phyloP scores from a whole-genome alignment of 352 stramenopile species.

The Elongisporangium prolatum region DNA sequence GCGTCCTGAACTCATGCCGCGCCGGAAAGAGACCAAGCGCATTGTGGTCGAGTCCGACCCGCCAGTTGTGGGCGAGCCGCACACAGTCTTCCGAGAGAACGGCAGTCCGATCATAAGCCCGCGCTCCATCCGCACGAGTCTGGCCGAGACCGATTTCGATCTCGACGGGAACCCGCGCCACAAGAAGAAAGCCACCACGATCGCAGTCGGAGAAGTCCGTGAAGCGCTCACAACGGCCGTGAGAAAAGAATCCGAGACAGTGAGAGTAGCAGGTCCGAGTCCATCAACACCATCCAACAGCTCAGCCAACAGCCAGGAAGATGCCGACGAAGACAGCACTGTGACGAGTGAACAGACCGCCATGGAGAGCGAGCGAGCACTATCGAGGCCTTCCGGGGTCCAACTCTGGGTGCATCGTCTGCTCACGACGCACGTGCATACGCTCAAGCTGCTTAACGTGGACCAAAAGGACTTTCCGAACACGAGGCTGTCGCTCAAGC shows the following conservation, averaged over 20 bases:
- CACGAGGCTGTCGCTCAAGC: slow-evolving; percentile 65
- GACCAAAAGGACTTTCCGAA: slow-evolving; percentile 57
- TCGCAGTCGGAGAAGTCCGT: slow-evolving; percentile 3
- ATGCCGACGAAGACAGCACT: background rate
- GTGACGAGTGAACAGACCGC: slow-evolving; percentile 11
- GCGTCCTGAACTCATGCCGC: slow-evolving; percentile 28
- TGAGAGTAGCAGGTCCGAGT: background rate
- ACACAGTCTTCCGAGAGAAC: slow-evolving; percentile 55
- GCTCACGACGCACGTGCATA: slow-evolving; percentile 60
- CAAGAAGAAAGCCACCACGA: slow-evolving; percentile 17
- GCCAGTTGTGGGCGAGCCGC: slow-evolving; percentile 21
- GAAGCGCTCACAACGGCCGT: slow-evolving; percentile 13
- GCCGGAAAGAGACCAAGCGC: slow-evolving; percentile 52
- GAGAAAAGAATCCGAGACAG: background rate
- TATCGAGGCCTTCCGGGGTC: slow-evolving; percentile 40
- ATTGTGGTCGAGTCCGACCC: slow-evolving; percentile 31
- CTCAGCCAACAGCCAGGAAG: background rate
- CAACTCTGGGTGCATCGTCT: slow-evolving; percentile 70
- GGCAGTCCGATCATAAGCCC: slow-evolving; percentile 63
- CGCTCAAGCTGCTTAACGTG: slow-evolving; percentile 39
- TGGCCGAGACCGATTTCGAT: slow-evolving; percentile 50
- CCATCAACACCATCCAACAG: slow-evolving; percentile 1
- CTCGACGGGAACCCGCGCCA: slow-evolving; percentile 34
- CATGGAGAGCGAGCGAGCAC: slow-evolving; percentile 14
- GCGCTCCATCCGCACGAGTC: slow-evolving; percentile 57